Conservation (phyloP, 2,329 filamentous ascomycete genomes). For the Epichloe sylvatica region DNA sequence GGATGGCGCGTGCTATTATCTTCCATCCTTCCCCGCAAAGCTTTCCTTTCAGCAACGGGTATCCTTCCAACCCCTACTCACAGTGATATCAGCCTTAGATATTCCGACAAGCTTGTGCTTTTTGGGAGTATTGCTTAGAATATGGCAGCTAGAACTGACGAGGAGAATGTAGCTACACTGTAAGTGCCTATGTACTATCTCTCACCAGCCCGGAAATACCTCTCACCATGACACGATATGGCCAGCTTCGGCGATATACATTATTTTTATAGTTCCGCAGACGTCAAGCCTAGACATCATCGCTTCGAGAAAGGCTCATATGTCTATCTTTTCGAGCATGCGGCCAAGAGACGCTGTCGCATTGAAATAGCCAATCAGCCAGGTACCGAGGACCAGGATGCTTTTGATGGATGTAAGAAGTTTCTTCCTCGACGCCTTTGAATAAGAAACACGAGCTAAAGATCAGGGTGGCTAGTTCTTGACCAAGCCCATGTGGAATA, state of each 20-base stretch:
- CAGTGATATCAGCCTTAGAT: background rate
- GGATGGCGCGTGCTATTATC: background rate
- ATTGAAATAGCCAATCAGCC: slow-evolving; percentile 65
- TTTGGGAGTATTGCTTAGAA: slow-evolving; percentile 4
- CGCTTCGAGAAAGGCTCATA: slow-evolving; percentile 71
- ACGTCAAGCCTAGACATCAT: slow-evolving; percentile 56
- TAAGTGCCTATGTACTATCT: slow-evolving; percentile 20
- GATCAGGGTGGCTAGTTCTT: slow-evolving; percentile 35
- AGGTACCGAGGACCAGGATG: slow-evolving; percentile 64
- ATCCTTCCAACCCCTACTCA: background rate
- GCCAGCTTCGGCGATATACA: slow-evolving; percentile 62
- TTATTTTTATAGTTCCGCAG: slow-evolving; percentile 61
- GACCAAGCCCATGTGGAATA: slow-evolving; percentile 52
- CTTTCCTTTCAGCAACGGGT: background rate
- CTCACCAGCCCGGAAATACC: background rate
- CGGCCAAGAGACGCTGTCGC: slow-evolving; percentile 50
- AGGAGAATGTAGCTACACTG: slow-evolving; percentile 39
- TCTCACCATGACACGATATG: background rate
- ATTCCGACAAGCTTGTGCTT: background rate
- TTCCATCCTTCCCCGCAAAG: background rate
- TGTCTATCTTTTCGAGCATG: slow-evolving; percentile 66
- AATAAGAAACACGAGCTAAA: slow-evolving; percentile 6
- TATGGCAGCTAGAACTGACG: slow-evolving; percentile 34
- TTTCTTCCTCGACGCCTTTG: background rate
- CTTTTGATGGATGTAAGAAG: slow-evolving; percentile 59